Percentiles rank a stretch among this genome's conserved stretches.
phyloP scores from a whole-genome alignment of 2,329 filamentous ascomycete genomes.

The Lecanicillium sp. region DNA sequence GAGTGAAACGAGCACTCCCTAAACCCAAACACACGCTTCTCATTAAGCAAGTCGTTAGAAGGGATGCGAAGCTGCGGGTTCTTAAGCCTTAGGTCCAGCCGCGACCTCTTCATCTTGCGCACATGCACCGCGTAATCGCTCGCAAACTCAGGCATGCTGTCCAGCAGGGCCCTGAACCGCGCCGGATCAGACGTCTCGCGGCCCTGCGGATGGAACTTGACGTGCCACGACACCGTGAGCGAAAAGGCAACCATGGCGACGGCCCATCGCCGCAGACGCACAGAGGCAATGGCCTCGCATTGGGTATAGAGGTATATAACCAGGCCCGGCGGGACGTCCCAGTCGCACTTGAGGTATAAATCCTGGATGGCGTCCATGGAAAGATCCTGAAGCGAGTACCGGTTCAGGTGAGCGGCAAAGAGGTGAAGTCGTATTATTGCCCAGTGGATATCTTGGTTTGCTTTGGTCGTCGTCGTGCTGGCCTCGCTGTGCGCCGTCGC shows the following conservation, averaged over 20 bases:
- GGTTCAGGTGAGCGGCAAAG: conserved; percentile 43
- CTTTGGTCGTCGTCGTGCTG: conserved; percentile 15
- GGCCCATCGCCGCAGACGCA: conserved; percentile 49
- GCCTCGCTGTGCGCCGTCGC: too few species aligned
- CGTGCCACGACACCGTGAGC: conserved; percentile 23
- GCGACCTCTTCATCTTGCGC: conserved; percentile 40
- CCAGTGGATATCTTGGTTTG: conserved; percentile 40
- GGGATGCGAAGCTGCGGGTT: conserved; percentile 52
- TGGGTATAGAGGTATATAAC: conserved; percentile 45
- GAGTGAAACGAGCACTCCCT: conserved; percentile 53
- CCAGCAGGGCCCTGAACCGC: conserved; percentile 35
- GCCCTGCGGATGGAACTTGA: conserved; percentile 20
- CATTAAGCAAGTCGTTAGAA: conserved; percentile 45
- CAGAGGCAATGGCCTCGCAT: conserved; percentile 38
- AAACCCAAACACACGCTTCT: conserved; percentile 52
- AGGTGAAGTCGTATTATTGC: conserved; percentile 48
- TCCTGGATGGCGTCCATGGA: conserved; percentile 53
- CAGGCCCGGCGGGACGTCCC: conserved; percentile 45
- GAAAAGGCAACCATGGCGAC: conserved; percentile 54
- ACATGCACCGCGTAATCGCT: conserved; percentile 44
- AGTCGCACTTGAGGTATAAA: conserved; percentile 49
- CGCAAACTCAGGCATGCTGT: conserved; percentile 34
- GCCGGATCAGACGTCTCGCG: conserved; percentile 17
- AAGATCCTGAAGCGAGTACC: conserved; percentile 44
- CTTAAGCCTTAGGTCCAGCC: conserved; percentile 46